These are phyloP conservation scores for Talaromyces marneffei DNA, from an alignment of 2,329 filamentous ascomycete genomes.

Conservation along the genomic window DNA sequence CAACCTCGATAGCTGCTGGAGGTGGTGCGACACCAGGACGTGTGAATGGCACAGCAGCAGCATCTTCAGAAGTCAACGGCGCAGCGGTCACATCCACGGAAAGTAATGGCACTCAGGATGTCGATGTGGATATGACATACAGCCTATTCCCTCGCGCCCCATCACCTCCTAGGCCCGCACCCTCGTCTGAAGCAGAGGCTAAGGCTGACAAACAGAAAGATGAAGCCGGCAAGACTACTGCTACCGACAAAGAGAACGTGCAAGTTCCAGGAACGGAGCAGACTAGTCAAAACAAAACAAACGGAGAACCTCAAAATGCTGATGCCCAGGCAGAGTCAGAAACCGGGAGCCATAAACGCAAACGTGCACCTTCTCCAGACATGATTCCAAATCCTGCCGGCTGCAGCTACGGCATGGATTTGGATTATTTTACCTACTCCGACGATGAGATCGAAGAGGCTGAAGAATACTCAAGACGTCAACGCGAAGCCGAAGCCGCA, in stretches of 20 bases:
- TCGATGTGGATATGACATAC: slow-evolving; percentile 8
- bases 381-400: slow-evolving; percentile 38
- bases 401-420: slow-evolving; percentile 37
- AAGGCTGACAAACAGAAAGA: background rate
- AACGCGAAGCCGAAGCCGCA: slow-evolving; percentile 18
- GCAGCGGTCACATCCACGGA: background rate
- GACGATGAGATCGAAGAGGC: slow-evolving; percentile 15
- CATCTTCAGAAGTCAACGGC: background rate
- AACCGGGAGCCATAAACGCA: slow-evolving; percentile 30
- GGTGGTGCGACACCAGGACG: background rate
- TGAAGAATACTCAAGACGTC: background rate
- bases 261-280: background rate
- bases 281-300: background rate
- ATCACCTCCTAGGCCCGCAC: background rate
- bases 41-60: background rate
- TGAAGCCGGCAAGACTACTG: background rate
- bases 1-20: slow-evolving; percentile 4
- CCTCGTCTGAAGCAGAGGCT: background rate
- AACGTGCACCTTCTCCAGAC: slow-evolving; percentile 35
- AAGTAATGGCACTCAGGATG: background rate
- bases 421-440: slow-evolving; percentile 33
- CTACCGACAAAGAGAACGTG: background rate
- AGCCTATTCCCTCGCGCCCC: slow-evolving; percentile 7
- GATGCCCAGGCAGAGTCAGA: slow-evolving; percentile 9
- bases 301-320: slow-evolving; percentile 1